Conservation (phyloP, 345 rosid species). For the Linum trigynum region DNA sequence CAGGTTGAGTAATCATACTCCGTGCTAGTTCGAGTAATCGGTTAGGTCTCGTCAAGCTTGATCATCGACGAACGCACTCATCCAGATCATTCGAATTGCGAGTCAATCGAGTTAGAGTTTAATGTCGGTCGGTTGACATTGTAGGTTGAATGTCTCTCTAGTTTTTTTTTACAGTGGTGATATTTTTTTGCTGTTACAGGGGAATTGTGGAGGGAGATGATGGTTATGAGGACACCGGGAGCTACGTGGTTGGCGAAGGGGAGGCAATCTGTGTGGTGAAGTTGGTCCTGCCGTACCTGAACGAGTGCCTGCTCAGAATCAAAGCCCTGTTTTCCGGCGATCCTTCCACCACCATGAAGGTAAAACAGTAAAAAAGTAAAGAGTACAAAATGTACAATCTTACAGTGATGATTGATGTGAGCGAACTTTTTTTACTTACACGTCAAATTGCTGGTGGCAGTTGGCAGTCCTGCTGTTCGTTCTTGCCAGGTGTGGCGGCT, state of each 20-base stretch:
- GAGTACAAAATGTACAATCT: not conserved
- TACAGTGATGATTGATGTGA: not conserved
- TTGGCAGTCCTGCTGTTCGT: constrained; percentile 77
- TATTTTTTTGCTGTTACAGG: constrained; percentile 22
- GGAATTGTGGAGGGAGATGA: constrained; percentile 33
- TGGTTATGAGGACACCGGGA: constrained; percentile 30
- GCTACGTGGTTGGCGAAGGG: constrained; percentile 59
- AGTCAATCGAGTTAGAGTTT: no score
- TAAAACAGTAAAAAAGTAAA: constrained; percentile 7
- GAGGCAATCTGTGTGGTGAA: constrained; percentile 63
- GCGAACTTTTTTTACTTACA: no score
- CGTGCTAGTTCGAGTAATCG: no score
- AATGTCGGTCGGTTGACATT: no score
- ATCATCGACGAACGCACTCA: no score
- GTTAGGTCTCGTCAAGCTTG: no score
- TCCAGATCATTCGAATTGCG: no score
- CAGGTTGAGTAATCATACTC: no score
- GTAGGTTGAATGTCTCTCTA: not conserved
- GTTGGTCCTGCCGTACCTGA: constrained; percentile 66
- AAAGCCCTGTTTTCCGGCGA: constrained; percentile 85
- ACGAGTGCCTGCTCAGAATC: constrained; percentile 56
- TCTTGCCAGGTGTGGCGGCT: constrained; percentile 73
- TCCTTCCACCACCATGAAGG: constrained; percentile 89
- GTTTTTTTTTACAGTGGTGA: not conserved
- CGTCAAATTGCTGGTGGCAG: constrained; percentile 29